Evolutionary conservation across 2,329 filamentous ascomycete species (phyloP).

Genomic region (Colletotrichum camelliae): DNA sequence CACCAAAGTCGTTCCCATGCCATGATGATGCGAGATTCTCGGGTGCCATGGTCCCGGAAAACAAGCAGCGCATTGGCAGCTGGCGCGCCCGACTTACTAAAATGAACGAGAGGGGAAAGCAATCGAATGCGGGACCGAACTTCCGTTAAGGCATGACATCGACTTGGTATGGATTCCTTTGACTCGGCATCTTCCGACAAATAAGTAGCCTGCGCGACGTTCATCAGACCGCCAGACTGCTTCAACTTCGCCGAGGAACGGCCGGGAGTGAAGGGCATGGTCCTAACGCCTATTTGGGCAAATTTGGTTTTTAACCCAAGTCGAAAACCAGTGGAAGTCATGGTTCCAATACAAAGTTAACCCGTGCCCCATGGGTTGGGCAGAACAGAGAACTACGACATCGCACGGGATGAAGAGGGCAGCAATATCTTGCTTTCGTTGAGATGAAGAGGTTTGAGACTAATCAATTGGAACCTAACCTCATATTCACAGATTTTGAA

Average conservation of each 20-base stretch:
- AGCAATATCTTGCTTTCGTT: background rate
- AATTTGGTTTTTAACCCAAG: background rate
- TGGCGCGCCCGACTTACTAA: background rate
- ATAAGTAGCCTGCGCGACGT: background rate
- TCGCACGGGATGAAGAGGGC: background rate
- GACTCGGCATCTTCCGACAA: background rate
- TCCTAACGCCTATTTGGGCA: background rate
- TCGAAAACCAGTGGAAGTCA: background rate
- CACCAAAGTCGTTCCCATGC: background rate
- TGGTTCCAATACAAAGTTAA: background rate
- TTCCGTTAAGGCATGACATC: background rate
- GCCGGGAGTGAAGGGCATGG: background rate
- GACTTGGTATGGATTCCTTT: background rate
- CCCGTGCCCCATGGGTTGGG: background rate
- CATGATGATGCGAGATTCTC: background rate
- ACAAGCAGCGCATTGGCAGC: background rate
- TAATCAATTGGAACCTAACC: accelerated
- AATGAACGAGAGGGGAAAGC: background rate
- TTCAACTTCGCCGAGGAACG: background rate
- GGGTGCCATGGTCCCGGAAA: background rate
- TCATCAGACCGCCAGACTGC: background rate
- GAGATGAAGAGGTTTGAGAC: background rate
- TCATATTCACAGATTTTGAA: accelerated
- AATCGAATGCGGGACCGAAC: background rate
- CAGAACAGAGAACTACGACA: background rate